A percentile compares a stretch with the other conserved stretches of the same genome.
phyloP scores from a whole-genome alignment of 2,329 filamentous ascomycete species.

The Parastagonospora nodorum region DNA sequence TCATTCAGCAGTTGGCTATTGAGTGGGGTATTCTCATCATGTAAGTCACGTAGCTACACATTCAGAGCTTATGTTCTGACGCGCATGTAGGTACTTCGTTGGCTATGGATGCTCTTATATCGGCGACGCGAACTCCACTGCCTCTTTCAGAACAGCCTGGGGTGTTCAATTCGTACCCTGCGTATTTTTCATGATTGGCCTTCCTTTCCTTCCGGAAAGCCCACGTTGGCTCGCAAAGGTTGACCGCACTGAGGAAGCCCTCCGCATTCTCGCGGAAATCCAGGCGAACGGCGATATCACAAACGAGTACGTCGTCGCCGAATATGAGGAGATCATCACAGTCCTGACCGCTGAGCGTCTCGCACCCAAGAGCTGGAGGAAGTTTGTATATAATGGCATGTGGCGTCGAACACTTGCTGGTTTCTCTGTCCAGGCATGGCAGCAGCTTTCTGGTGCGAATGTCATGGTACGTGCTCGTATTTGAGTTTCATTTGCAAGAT shows the following conservation, averaged over 20 bases:
- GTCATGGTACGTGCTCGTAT: constrained; percentile 21
- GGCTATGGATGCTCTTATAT: constrained; percentile 54
- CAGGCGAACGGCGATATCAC: constrained; percentile 52
- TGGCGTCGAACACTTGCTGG: constrained; percentile 63
- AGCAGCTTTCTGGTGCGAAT: constrained; percentile 53
- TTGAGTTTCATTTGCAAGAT: no score
- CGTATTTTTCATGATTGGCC: constrained; percentile 50
- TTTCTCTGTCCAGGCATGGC: constrained; percentile 63
- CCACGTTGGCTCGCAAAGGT: constrained; percentile 58
- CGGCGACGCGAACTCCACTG: constrained; percentile 23
- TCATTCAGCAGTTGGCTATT: constrained; percentile 53
- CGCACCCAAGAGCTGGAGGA: constrained; percentile 48
- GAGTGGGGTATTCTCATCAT: constrained; percentile 47
- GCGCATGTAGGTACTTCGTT: constrained; percentile 50
- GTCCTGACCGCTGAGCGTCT: constrained; percentile 49
- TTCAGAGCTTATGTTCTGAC: neutral
- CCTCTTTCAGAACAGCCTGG: constrained; percentile 55
- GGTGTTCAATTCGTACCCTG: constrained; percentile 54
- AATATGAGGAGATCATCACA: constrained; percentile 54
- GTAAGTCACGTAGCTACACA: constrained; percentile 13
- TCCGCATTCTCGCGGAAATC: constrained; percentile 51
- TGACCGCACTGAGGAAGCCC: constrained; percentile 53
- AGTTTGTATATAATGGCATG: constrained; percentile 60
- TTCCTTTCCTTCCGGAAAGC: constrained; percentile 54
- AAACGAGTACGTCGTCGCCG: constrained; percentile 55